Evolutionary conservation across 495 filamentous ascomycete species (phyloP).

Genomic region (Xylaria palmicola): DNA sequence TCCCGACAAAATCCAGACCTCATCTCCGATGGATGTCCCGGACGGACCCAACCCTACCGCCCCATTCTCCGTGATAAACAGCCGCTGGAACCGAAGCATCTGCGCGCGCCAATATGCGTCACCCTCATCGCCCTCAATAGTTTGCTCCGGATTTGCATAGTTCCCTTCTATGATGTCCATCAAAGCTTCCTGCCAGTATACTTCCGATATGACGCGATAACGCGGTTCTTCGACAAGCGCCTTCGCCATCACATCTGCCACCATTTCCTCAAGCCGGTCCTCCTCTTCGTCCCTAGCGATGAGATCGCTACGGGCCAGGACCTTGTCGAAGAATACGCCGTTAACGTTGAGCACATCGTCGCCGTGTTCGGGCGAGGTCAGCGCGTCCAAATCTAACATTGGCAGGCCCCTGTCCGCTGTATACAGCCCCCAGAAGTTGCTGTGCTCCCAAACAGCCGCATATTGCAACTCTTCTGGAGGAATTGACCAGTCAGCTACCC

Average conservation of each 20-base stretch:
- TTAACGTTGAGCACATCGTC: constrained; percentile 15
- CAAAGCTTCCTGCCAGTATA: constrained; percentile 4
- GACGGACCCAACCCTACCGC: constrained; percentile 18
- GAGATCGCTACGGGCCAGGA: background rate
- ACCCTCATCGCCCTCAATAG: background rate
- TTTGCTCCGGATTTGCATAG: background rate
- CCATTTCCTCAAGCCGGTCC: background rate
- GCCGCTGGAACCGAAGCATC: constrained; percentile 9
- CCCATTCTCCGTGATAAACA: constrained; percentile 18
- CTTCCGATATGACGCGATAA: constrained; percentile 5
- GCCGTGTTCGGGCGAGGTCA: constrained; percentile 3
- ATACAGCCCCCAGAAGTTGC: background rate
- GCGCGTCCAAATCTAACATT: background rate
- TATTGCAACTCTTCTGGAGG: background rate
- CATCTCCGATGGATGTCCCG: constrained; percentile 8
- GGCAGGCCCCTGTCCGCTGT: constrained; percentile 14
- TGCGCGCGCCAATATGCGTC: background rate
- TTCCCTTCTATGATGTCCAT: background rate
- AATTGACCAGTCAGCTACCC: constrained; percentile 15
- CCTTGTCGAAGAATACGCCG: constrained; percentile 14
- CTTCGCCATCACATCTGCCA: background rate
- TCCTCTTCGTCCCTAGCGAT: background rate
- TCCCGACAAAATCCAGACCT: constrained; percentile 18
- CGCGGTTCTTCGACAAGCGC: constrained; percentile 11
- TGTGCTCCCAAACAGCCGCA: constrained; percentile 8